phyloP scores from a whole-genome alignment of 495 filamentous ascomycete species.

The Aspergillus carlsbadensis region DNA sequence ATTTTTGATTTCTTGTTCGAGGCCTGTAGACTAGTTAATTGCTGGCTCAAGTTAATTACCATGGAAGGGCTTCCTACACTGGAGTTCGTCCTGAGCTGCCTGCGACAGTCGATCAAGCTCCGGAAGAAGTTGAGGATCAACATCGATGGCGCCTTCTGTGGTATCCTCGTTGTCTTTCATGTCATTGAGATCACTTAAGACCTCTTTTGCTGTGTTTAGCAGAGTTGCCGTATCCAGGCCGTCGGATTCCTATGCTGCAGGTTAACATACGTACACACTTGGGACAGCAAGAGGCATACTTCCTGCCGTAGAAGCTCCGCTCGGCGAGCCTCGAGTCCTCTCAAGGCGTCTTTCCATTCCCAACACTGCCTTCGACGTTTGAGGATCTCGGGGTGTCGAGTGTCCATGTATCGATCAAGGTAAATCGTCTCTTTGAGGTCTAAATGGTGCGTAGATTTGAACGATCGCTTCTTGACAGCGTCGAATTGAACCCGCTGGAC shows the following conservation, averaged over 20 bases:
- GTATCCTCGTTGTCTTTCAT: conserved; percentile 23
- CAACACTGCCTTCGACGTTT: conserved; percentile 65
- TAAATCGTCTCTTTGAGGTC: conserved; percentile 74
- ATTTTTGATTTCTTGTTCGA: conserved; percentile 50
- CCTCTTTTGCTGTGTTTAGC: conserved; percentile 28
- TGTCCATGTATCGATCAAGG: conserved; percentile 86
- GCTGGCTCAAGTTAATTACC: not conserved
- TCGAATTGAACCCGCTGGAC: conserved; percentile 79
- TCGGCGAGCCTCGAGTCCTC: conserved; percentile 49
- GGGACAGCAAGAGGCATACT: conserved; percentile 25
- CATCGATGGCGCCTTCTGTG: conserved; percentile 27
- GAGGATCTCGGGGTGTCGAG: conserved; percentile 55
- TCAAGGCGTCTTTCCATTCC: conserved; percentile 68
- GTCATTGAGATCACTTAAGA: conserved; percentile 32
- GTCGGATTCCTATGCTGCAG: conserved; percentile 30
- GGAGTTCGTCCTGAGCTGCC: conserved; percentile 34
- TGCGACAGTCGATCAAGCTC: conserved; percentile 35
- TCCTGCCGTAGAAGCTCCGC: conserved; percentile 44
- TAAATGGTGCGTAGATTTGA: conserved; percentile 78
- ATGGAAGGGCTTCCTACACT: conserved; percentile 27
- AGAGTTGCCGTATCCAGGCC: conserved; percentile 31
- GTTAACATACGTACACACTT: conserved; percentile 3
- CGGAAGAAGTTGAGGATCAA: conserved; percentile 28
- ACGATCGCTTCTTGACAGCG: conserved; percentile 53
- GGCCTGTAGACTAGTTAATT: conserved; percentile 26